Conservation (phyloP, 176 grass and related monocot species). For the Aegilops umbellulata region DNA sequence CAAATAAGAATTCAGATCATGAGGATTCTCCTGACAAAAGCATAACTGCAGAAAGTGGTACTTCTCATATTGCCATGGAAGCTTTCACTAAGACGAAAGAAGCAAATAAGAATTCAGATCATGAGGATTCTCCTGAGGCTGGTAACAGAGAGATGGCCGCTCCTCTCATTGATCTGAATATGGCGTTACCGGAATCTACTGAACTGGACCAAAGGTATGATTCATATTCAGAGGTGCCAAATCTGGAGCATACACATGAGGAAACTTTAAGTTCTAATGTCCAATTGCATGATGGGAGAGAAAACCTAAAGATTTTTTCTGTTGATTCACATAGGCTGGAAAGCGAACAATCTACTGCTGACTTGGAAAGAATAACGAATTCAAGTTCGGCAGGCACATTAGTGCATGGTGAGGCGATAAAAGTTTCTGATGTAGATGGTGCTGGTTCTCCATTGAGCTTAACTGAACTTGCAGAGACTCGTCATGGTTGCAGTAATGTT, state of each 20-base stretch:
- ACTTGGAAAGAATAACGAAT: conserved; percentile 6
- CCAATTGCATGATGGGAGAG: conserved; percentile 12
- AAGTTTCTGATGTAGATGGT: not conserved
- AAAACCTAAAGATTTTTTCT: not conserved
- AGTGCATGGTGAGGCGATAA: not conserved
- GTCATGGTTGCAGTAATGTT: not conserved
- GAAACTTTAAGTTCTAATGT: conserved; percentile 1
- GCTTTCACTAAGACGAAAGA: not conserved
- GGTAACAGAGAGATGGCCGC: conserved; percentile 15
- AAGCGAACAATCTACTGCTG: conserved; percentile 6
- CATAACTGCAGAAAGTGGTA: conserved; percentile 21
- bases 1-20: conserved; percentile 6
- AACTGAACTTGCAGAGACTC: conserved; percentile 13
- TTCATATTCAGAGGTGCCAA: conserved; percentile 20
- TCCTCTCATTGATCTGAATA: conserved; percentile 47
- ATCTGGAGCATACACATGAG: conserved; percentile 10
- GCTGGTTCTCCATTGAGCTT: conserved; percentile 16
- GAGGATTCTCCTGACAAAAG: not conserved
- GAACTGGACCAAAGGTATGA: conserved; percentile 2
- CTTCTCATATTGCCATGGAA: conserved; percentile 15
- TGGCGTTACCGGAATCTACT: conserved; percentile 10
- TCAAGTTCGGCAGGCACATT: not conserved
- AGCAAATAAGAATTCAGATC: not conserved
- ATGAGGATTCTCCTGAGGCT: conserved; percentile 13
- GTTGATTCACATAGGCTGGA: conserved; percentile 8